phyloP scores from a whole-genome alignment of 2,329 filamentous ascomycete species.

The Exophiala mesophila region DNA sequence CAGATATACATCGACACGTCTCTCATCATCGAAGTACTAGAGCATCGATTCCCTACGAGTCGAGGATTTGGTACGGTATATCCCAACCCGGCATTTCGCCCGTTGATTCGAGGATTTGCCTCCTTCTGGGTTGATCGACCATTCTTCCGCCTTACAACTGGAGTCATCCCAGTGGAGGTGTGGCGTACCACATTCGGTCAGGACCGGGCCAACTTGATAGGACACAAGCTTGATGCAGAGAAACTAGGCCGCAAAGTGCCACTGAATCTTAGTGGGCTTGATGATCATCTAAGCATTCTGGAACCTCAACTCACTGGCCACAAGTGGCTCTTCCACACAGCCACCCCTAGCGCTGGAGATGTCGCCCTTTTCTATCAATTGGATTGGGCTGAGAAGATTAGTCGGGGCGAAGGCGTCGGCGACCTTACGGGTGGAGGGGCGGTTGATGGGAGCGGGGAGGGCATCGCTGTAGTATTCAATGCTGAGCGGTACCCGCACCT shows the following conservation, averaged over 20 bases:
- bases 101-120: constrained; percentile 12
- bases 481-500: constrained; percentile 19
- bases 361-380: constrained; percentile 22
- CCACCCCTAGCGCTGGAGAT: constrained; percentile 19
- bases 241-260: constrained; percentile 23
- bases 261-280: constrained; percentile 18
- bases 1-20: constrained; percentile 25
- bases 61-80: constrained; percentile 17
- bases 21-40: constrained; percentile 20
- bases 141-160: constrained; percentile 22
- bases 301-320: constrained; percentile 15
- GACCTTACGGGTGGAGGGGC: constrained; percentile 20
- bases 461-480: constrained; percentile 17
- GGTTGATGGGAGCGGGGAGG: constrained; percentile 17
- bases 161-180: constrained; percentile 20
- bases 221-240: constrained; percentile 21
- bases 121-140: constrained; percentile 23
- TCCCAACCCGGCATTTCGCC: constrained; percentile 7
- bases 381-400: constrained; percentile 25
- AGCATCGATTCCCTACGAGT: constrained; percentile 13
- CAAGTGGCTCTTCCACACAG: constrained; percentile 15
- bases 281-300: constrained; percentile 22
- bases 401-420: constrained; percentile 16
- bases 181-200: constrained; percentile 22
- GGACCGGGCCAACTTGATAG: constrained; percentile 23